Evolutionary conservation across 208 protist species (phyloP), one percentile per base, ranked within the genome.

Genomic region (Leishmania tropica): DNA sequence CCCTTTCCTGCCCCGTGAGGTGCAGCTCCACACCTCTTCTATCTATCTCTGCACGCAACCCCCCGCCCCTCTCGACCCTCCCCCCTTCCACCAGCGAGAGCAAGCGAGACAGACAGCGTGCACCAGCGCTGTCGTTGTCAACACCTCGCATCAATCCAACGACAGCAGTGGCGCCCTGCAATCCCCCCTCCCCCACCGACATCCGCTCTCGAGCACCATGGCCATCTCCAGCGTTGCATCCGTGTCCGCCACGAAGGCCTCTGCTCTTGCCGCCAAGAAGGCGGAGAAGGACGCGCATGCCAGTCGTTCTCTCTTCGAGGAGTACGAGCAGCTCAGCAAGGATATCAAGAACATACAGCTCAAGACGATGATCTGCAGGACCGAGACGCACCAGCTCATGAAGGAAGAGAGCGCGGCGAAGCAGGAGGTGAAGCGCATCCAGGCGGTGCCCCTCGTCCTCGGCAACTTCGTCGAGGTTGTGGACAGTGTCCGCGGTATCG

Each of bases 401-500:
- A 94, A 93, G 86, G 94, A 98, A 79, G 96, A 98, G 83, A 88
- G 84, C 78, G 91, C 89, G 8, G 95, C 97, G 35, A 97, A 98
- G 90, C 94, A 98, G 84, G 96, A 99, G 86, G 98, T 99, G 58
- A 99, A 99, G 90, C 93, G 99, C 60, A 99, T 99, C 86, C 98
- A 99, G 92, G 99, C 99, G n/a, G 99, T 99, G 31, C 99, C 99
- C 75, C 97, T 99, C 6, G 92, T 99, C 6, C 99, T 99, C 82
- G 99, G 99, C 51, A 99, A 99, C 89, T 99, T 99, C 81, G 89
- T 99, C 4, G 99, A 99, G 93, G 99, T 99, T 68, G 99, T 99
- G 40, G 99, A 99, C 87, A 81, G 95, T 51, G 86, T 98, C 62
- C 94, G 94, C 68, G 97, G 97, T 47, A 99, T 99, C 83, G 96